Evolutionary conservation across 495 filamentous ascomycete genomes (phyloP).

Genomic region (Annulohypoxylon moriforme): DNA sequence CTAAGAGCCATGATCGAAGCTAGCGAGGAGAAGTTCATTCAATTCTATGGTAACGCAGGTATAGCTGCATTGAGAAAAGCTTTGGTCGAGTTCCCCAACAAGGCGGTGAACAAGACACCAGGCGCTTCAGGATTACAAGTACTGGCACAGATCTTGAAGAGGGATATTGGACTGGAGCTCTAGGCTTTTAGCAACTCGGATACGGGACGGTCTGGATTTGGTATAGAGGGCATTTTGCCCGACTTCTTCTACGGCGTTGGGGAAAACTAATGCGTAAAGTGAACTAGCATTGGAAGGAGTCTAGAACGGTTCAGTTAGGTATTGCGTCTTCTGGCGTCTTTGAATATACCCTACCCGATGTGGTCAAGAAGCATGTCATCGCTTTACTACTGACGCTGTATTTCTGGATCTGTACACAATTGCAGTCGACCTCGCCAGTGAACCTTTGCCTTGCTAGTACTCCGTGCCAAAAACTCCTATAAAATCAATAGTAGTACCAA

Average conservation of each 20-base stretch:
- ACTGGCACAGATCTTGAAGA: slow-evolving; percentile 67
- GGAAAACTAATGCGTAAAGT: slow-evolving; percentile 2
- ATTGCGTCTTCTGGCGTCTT: slow-evolving; percentile 10
- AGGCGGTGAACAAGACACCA: slow-evolving; percentile 60
- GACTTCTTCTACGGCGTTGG: slow-evolving; percentile 27
- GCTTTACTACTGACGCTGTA: slow-evolving; percentile 25
- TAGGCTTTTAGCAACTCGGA: slow-evolving; percentile 20
- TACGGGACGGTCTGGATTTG: slow-evolving; percentile 16
- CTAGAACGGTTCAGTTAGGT: slow-evolving; percentile 23
- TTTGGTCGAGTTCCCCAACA: slow-evolving; percentile 74
- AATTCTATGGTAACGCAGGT: slow-evolving; percentile 79
- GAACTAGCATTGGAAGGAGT: slow-evolving; percentile 38
- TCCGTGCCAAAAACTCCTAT: slow-evolving; percentile 46
- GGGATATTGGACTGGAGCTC: slow-evolving; percentile 67
- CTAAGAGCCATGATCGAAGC: slow-evolving; percentile 80
- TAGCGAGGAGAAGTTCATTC: slow-evolving; percentile 75
- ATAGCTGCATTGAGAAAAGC: slow-evolving; percentile 71
- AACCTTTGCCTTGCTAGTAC: slow-evolving; percentile 12
- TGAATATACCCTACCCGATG: slow-evolving; percentile 37
- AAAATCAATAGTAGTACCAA: slow-evolving; percentile 75
- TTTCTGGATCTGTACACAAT: slow-evolving; percentile 13
- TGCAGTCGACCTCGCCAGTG: slow-evolving; percentile 22
- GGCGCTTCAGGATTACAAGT: slow-evolving; percentile 69
- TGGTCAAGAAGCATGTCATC: slow-evolving; percentile 4
- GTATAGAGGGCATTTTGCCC: slow-evolving; percentile 19